Evolutionary conservation across 306 rosid genomes (phyloP), one percentile per base, ranked within the genome.

Genomic region (Urtica urens): DNA sequence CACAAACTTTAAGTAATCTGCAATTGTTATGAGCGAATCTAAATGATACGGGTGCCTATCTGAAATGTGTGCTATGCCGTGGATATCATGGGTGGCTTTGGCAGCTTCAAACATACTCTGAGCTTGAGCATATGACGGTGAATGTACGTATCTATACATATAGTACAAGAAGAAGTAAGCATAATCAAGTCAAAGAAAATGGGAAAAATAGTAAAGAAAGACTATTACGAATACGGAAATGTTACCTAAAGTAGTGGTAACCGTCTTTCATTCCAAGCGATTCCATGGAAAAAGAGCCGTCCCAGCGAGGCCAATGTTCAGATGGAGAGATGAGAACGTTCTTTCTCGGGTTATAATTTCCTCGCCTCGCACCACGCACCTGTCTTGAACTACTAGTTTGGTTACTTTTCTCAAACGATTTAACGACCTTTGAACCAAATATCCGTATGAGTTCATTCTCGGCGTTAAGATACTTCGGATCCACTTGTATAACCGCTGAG

Each of bases 381-480:
- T 69, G 82, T 72, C 93, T 85, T 62, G 87, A 85, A 70, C 86
- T 76, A 63, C 94, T 67, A 15, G 78, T 82, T 62, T 78, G 94
- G 49, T 75, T 69, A 59, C 61, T 77, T 72, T 62, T 79, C 79
- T 85, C 99, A 48, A 82, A 82, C 11, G 94, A 85, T 63, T 82
- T 85, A 50, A 85, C 92, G 47, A 92, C 96, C 75, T 92, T 92
- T 4, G 96, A 75, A 57, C 99, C 96, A 79, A 92, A 85, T 63
- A 85, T 85, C 67, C 99, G 78, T 46, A 70, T 76, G 39, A 92
- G 75, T 65, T 85, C 99, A 63, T 85, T 79, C 52, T 83, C 94
- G 0, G 94, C 99, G 78, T 86, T 85, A 61, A 90, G 73, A 59
- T 51, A 76, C 63, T 85, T 92, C 30, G 94, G 82, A 73, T 92